Percentiles rank a stretch among this genome's conserved stretches.
Evolutionary conservation across 129 eudicot species (phyloP).

Genomic region (Tagetes erecta): DNA sequence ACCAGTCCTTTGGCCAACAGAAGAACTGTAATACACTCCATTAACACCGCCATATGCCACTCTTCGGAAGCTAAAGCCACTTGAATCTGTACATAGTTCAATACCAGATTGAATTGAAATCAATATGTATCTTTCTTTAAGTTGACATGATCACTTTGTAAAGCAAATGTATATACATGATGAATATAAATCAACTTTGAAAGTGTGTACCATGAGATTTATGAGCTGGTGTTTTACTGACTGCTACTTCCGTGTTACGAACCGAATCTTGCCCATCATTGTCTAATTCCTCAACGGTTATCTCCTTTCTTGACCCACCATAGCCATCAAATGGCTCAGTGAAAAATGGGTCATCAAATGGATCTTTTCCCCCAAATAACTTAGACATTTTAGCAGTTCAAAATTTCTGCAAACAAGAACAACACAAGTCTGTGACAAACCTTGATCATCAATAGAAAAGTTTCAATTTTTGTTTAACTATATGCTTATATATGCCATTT

Average conservation of each 20-base stretch:
- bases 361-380: conserved; percentile 61
- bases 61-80: conserved; percentile 52
- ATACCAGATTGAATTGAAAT: not conserved
- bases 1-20: conserved; percentile 56
- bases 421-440: not conserved
- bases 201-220: conserved; percentile 36
- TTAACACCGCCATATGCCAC: conserved; percentile 64
- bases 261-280: conserved; percentile 39
- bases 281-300: conserved; percentile 58
- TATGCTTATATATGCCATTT: not conserved
- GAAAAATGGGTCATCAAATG: conserved; percentile 67
- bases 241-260: conserved; percentile 39
- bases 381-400: conserved; percentile 39
- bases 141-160: conserved; percentile 15
- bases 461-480: not conserved
- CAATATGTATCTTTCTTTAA: too few relatives aligned
- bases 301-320: conserved; percentile 42
- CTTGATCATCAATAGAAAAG: not conserved
- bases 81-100: conserved; percentile 21
- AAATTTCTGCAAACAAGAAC: conserved; percentile 2
- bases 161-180: not conserved
- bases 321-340: conserved; percentile 39
- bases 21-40: conserved; percentile 59
- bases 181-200: not conserved
- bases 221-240: conserved; percentile 29